Evolutionary conservation across 2,329 filamentous ascomycete species (phyloP).

Genomic region (Xylaria sp.): DNA sequence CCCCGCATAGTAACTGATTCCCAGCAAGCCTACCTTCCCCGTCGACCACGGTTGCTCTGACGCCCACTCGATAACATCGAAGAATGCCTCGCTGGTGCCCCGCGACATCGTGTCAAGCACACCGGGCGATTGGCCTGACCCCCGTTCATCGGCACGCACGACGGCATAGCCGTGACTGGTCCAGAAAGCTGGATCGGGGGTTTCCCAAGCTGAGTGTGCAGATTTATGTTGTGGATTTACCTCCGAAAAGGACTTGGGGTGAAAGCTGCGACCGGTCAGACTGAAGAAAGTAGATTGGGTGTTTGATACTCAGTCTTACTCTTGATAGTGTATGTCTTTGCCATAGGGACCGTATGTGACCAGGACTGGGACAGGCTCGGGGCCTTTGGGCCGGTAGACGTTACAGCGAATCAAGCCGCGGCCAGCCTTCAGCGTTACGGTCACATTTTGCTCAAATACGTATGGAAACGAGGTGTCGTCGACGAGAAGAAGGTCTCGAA

Average conservation of each 20-base stretch:
- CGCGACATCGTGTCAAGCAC: constrained; percentile 62
- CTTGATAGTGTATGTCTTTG: constrained; percentile 74
- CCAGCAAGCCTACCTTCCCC: constrained; percentile 61
- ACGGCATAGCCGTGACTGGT: constrained; percentile 65
- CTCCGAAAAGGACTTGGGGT: constrained; percentile 56
- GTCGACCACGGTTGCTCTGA: constrained; percentile 59
- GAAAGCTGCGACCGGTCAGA: constrained; percentile 52
- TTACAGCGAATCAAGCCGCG: constrained; percentile 19
- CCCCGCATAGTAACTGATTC: constrained; percentile 61
- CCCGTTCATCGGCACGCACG: constrained; percentile 64
- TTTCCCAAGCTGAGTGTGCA: constrained; percentile 68
- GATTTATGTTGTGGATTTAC: constrained; percentile 66
- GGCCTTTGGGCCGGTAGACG: constrained; percentile 19
- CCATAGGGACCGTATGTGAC: constrained; percentile 80
- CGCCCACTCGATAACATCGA: constrained; percentile 62
- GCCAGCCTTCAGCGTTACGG: constrained; percentile 5
- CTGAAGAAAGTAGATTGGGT: neutral
- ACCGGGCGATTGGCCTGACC: constrained; percentile 60
- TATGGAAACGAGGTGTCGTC: constrained; percentile 17
- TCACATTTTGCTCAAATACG: constrained; percentile 25
- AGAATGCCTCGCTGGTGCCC: constrained; percentile 60
- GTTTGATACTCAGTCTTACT: neutral
- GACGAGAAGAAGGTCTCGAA: constrained; percentile 19
- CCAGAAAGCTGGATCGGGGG: constrained; percentile 68
- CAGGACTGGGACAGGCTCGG: constrained; percentile 62